phyloP scores from a whole-genome alignment of 1,139 yeast genomes.

The Petasospora rhodanensis region DNA sequence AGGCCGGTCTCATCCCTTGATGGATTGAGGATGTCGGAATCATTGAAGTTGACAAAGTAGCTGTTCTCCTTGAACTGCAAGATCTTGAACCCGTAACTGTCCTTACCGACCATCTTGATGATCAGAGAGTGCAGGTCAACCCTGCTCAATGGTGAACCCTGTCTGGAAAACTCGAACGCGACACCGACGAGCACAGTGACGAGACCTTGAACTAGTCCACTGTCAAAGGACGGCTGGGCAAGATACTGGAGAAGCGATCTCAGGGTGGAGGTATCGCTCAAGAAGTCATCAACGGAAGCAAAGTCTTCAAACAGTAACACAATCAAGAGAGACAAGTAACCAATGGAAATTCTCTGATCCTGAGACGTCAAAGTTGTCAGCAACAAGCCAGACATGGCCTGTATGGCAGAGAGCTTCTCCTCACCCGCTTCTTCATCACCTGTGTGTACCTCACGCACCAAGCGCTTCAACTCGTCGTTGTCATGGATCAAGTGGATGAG shows the following conservation, averaged over 20 bases:
- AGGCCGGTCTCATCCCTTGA: constrained; percentile 75
- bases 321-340: constrained; percentile 71
- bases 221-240: constrained; percentile 55
- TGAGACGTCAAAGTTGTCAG: constrained; percentile 57
- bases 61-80: constrained; percentile 64
- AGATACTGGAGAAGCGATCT: constrained; percentile 66
- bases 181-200: constrained; percentile 70
- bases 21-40: constrained; percentile 41
- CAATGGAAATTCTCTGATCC: constrained; percentile 76
- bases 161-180: constrained; percentile 75
- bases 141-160: constrained; percentile 66
- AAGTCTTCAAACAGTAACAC: constrained; percentile 79
- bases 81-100: constrained; percentile 70
- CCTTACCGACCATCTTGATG: constrained; percentile 70
- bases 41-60: constrained; percentile 53
- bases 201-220: constrained; percentile 69
- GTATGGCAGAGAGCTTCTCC: constrained; percentile 70
- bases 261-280: constrained; percentile 60
- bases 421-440: constrained; percentile 70
- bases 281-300: constrained; percentile 70
- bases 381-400: constrained; percentile 74
- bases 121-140: constrained; percentile 58
- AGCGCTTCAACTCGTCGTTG: constrained; percentile 35
- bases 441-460: constrained; percentile 51
- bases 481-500: constrained; percentile 62